Evolutionary conservation across 75 land plant species (phyloP), one percentile per base, ranked within the genome.

Genomic region (Picea sitchensis): DNA sequence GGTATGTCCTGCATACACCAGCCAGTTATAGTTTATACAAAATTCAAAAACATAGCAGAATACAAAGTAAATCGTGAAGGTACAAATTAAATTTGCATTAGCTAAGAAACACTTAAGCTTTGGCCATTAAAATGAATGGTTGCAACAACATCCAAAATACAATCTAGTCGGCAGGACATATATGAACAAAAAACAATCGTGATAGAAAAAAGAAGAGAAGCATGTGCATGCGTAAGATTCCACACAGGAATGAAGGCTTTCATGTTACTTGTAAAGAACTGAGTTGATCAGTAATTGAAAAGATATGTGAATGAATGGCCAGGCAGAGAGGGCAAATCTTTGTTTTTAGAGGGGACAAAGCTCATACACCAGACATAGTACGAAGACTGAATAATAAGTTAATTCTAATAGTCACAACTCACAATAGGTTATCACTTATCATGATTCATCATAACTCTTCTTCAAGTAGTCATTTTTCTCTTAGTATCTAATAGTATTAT

Each of bases 1-100:
- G 32, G 57, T 59, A 34, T 96, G 99, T 41, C 92, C 99, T 96
- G 87, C 62, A 79, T 51, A 74, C 14, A 2, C 51, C 73, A 69
- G 47, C 51, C 51, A 41, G 14, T 14, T 6, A 36, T 41, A 0
- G 12, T 41, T 20, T 47, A 26, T 36, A 31, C 30, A 23, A 56
- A 26, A 80, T 75, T 36, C 54, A 47, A 36, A 61, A 17, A 78
- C 47, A 59, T 36, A 26, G 20, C 11, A 34, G 26, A 32, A 34
- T 14, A 26, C n/a, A 31, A 18, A 47, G 36, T 34, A 21, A 0
- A 62, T 44, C 12, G 26, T 31, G 34, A 65, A 65, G 38, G 13
- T 76, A 41, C 17, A 60, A 76, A 76, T 30, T 44, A 20, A n/a
- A 30, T 74, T 18, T 58, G 77, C 54, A 54, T 23, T 9, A 6